Evolutionary conservation across 441 rosid species (phyloP), one percentile per base, ranked within the genome.

Genomic region (Hura crepitans): DNA sequence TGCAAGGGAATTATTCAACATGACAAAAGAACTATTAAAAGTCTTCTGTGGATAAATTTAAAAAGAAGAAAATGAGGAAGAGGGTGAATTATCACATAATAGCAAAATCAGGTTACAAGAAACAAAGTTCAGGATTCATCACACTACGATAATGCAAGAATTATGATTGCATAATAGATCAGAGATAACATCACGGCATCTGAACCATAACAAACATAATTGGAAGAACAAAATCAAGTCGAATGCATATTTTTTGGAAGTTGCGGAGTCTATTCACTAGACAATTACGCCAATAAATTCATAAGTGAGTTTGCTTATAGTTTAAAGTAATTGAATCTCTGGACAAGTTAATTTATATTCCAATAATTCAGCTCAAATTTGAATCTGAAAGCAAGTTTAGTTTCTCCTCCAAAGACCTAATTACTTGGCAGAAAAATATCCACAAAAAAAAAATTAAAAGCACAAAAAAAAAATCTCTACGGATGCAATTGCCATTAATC

Each of bases 1-100:
- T 96, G 89, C 78, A 70, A 65, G 1, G 3, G 50, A 64, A 47
- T 5, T 8, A 42, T 18, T 11, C 7, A 31, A 49, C 27, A 49
- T 6, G 30, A 37, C 43, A 59, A n/a, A n/a, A 23, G 54, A 35
- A 46, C 17, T 60, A 33, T 69, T 45, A 59, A 4, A 23, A 22
- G 3, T 5, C 3, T 0, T 31, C 0, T 55, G 0, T 2, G 49
- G 30, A 66, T 20, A 58, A 58, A n/a, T 35, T 9, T 12, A 7
- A 33, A 30, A 37, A 7, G 14, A 53, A 28, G 12, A n/a, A n/a
- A n/a, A n/a, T n/a, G n/a, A n/a, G 23, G 15, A n/a, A 51, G 10
- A 35, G 33, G 30, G 17, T 27, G 0, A 70, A 23, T 23, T 18
- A 60, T 37, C 25, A 53, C 9, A 37, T 23, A 23, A 6, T 13